Percentiles rank a stretch among this genome's conserved stretches.
Evolutionary conservation across 257 asterid genomes (phyloP).

Genomic region (Nyctanthes arbortristis): DNA sequence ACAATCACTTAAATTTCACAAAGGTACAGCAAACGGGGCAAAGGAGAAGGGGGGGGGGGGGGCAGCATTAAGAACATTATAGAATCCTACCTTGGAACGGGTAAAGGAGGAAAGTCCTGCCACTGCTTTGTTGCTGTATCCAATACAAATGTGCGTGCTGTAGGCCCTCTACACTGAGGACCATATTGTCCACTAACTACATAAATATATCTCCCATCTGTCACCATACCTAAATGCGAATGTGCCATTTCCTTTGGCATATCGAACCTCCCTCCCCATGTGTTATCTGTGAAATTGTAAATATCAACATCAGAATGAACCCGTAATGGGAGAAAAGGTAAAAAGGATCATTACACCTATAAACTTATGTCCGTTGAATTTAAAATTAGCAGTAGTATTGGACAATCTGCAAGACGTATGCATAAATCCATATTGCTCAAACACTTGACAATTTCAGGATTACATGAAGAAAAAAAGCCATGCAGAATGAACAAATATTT

Average conservation of each 20-base stretch:
- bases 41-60: too few relatives aligned
- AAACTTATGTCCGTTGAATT: not conserved
- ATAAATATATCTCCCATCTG: constrained; percentile 89
- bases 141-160: constrained; percentile 71
- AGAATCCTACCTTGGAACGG: constrained; percentile 68
- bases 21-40: too few relatives aligned
- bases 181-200: constrained; percentile 89
- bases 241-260: constrained; percentile 99
- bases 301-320: constrained; percentile 95
- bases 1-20: too few relatives aligned
- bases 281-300: constrained; percentile 80
- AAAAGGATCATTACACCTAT: constrained; percentile 10
- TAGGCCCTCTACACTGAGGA: constrained; percentile 97
- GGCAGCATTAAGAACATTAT: constrained; percentile 17
- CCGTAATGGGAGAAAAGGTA: constrained; percentile 28
- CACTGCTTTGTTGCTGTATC: constrained; percentile 77
- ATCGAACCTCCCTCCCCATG: constrained; percentile 93
- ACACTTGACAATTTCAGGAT: not conserved
- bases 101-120: constrained; percentile 72
- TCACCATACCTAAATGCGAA: constrained; percentile 96
- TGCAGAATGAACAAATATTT: not conserved
- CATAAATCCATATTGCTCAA: not conserved
- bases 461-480: constrained; percentile 4
- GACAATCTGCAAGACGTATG: not conserved
- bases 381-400: not conserved